These are phyloP conservation scores for Mallotus nudiflorus DNA, from an alignment of 345 rosid species.

Conservation along the genomic window DNA sequence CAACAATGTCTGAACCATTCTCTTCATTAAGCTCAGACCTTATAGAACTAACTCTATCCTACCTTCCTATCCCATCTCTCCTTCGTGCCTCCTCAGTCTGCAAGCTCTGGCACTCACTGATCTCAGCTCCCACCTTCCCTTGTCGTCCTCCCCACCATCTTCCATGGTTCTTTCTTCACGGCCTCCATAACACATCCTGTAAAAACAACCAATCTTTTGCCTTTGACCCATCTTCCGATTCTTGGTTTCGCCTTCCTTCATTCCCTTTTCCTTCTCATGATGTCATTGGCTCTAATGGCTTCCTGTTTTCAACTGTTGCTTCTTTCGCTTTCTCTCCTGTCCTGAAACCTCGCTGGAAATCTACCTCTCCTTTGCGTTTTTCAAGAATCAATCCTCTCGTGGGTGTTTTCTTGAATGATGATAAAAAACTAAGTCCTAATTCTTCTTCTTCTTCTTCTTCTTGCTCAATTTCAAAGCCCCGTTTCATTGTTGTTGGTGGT, in stretches of 20 bases:
- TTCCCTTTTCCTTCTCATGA: slow-evolving; percentile 38
- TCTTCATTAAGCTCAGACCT: slow-evolving; percentile 52
- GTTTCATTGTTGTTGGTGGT: slow-evolving; percentile 72
- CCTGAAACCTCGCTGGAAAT: slow-evolving; percentile 48
- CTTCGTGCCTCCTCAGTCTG: slow-evolving; percentile 77
- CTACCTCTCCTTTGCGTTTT: slow-evolving; percentile 54
- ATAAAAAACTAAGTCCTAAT: too few species aligned
- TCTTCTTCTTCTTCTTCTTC: neutral
- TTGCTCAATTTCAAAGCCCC: slow-evolving; percentile 13
- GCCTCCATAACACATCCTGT: slow-evolving; percentile 80
- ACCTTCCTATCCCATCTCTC: slow-evolving; percentile 72
- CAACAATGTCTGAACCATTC: slow-evolving; percentile 34
- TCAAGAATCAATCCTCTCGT: slow-evolving; percentile 64
- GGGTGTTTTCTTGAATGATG: slow-evolving; percentile 35
- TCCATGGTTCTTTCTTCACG: slow-evolving; percentile 92
- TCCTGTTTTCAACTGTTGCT: slow-evolving; percentile 73
- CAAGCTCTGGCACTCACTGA: slow-evolving; percentile 57
- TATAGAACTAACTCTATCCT: slow-evolving; percentile 56
- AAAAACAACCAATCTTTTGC: slow-evolving; percentile 81
- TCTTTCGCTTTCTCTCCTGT: slow-evolving; percentile 60
- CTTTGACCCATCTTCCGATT: slow-evolving; percentile 64
- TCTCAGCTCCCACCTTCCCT: slow-evolving; percentile 39
- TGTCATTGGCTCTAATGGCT: slow-evolving; percentile 52
- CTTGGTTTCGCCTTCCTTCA: slow-evolving; percentile 72
- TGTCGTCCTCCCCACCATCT: slow-evolving; percentile 21